A percentile compares a stretch with the other conserved stretches of the same genome.
phyloP scores from a whole-genome alignment of 176 grass and related monocot species.

The barley (Hordeum vulgare) region DNA sequence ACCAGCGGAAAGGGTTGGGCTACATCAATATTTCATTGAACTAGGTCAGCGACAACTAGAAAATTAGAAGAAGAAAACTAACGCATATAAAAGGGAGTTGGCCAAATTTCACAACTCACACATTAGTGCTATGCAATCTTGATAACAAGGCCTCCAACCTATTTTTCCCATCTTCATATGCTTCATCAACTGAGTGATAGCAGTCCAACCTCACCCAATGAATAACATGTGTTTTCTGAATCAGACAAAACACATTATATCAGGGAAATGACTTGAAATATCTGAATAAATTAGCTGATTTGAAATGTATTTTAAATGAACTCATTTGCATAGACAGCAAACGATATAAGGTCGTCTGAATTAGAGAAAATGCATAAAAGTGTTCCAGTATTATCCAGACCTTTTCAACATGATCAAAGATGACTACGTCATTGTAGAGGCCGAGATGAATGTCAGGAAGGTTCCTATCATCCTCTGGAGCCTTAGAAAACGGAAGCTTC shows the following conservation, averaged over 20 bases:
- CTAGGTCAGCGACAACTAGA: background rate
- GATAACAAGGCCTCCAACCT: slow-evolving; percentile 51
- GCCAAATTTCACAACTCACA: slow-evolving; percentile 39
- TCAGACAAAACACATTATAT: slow-evolving; percentile 2
- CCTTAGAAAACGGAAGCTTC: slow-evolving; percentile 74
- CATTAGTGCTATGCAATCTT: slow-evolving; percentile 71
- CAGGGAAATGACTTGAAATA: background rate
- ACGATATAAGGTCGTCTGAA: background rate
- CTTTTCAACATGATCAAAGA: slow-evolving; percentile 94
- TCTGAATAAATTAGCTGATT: background rate
- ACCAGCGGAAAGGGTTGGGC: slow-evolving; percentile 67
- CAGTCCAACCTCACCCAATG: slow-evolving; percentile 77
- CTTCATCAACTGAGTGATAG: slow-evolving; percentile 57
- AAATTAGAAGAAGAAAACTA: slow-evolving; percentile 11
- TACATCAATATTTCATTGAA: slow-evolving; percentile 26
- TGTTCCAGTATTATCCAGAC: slow-evolving; percentile 6
- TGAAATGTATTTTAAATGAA: background rate
- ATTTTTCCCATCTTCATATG: slow-evolving; percentile 68
- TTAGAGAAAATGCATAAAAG: background rate
- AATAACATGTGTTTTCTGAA: slow-evolving; percentile 80
- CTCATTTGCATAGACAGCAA: background rate
- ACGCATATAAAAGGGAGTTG: background rate
- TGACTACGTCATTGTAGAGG: slow-evolving; percentile 76
- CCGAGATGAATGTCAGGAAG: slow-evolving; percentile 90
- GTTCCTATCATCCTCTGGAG: slow-evolving; percentile 68